Evolutionary conservation across 2,329 filamentous ascomycete species (phyloP), one percentile per base, ranked within the genome.

Genomic region (Fusarium pininemorale): DNA sequence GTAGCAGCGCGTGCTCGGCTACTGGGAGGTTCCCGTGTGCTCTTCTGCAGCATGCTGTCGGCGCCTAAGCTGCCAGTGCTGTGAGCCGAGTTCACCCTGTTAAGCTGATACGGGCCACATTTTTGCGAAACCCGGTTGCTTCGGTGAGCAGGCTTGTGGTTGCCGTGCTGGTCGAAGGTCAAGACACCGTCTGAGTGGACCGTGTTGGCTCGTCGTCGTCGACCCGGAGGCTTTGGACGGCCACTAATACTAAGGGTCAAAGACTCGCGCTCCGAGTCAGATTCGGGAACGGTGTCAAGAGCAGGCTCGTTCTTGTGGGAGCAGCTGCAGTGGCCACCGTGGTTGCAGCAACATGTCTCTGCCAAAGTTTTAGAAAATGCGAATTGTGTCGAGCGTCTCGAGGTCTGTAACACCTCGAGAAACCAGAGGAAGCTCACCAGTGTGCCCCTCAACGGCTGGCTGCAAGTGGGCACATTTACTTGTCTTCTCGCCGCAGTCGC

Each of bases 401-500:
- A 67, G 57, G 47, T 55, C 30, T 35, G 58, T 24, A 35, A 48
- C 41, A 55, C 56, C 53, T 48, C 58, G 60, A 69, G 55, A 69
- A 48, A 70, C 55, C 26, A 57, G 54, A 62, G 66, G 70, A 63
- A 64, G 77, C 88, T 88, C 82, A 90, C 86, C 89, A 84, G 86
- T 87, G 81, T 90, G 89, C 73, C 89, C 89, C 56, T 90, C 88
- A 60, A 89, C 79, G 41, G 86, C 85, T 59, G 87, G 86, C 77
- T 90, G 87, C 79, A 91, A 77, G 81, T 92, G 89, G 68, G 87
- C 84, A 82, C 90, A 92, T 81, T 90, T 90, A 86, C 93, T 92
- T 72, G 91, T 91, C 88, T 97, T 98, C 84, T 97, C 94, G 82
- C 94, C 95, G 84, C 96, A 99, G 84, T 98, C 95, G 85, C 96